Base-by-base conservation (phyloP, 2,329 filamentous ascomycete genomes). In the Thelonectria discophora region DNA sequence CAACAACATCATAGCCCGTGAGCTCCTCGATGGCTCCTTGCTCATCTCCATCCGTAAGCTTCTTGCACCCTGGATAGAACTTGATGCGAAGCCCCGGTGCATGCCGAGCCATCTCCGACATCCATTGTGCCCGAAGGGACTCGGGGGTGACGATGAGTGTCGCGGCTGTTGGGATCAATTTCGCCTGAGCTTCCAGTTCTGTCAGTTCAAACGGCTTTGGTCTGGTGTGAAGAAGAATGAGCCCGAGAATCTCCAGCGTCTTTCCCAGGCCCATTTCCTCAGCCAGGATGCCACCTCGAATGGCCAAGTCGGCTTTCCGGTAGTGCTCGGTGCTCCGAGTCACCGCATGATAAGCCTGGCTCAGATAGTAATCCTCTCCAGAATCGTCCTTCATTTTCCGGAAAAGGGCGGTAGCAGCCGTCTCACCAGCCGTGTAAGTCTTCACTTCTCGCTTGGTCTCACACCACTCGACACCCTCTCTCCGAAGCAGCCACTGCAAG, bases 191-290 rank as follows among this genome's bases (percentile, higher is more conserved):
- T 58, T 72, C 70, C 37, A 47, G 50, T 5, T 58, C 37, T 21
- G 63, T 71, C 43, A 66, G 37, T 2, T 11, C 74, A 77, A 55
- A 80, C 79, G 3, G 70, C 18, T 63, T 86, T 77, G 54, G 43
- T 7, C 72, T 73, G 15, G 74, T 61, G 71, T 94, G 87, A 21
- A 90, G 78, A 8, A 86, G 79, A n/a, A 93, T 85, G 11, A 94
- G 79, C 4, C 88, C 84, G 46, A 93, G 86, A 2, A 92, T 81
- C 76, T 94, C 92, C 3, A 94, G 81, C 0, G 91, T 94, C 74
- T 94, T 94, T 1, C 91, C 91, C 1, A 94, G 79, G 0, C 91
- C 91, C 91, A 94, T 94, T 74, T 94, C 91, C 71, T 94, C 91
- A 0, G 90, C 88, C 5, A 94, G 78, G 49, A 93, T 88, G 0